These are phyloP conservation scores for Dictyostelium intermedium DNA, from an alignment of 78 protist genomes.

Conservation along the genomic window DNA sequence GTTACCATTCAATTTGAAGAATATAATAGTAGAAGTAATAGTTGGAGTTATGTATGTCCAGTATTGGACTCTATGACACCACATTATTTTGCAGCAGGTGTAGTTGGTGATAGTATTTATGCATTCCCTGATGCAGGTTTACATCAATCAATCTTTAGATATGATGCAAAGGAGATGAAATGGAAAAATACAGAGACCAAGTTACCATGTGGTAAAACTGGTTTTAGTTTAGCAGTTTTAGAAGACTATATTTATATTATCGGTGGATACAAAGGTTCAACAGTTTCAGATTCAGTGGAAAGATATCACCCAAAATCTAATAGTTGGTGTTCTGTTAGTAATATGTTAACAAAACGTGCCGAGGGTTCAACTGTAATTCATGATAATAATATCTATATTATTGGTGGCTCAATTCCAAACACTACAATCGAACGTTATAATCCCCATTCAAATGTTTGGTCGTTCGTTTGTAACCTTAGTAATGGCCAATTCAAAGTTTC, in stretches of 20 bases:
- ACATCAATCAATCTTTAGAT: conserved; percentile 44
- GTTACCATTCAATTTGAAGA: conserved; percentile 55
- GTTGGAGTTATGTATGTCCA: conserved; percentile 40
- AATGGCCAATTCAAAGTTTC: not conserved
- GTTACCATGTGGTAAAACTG: conserved; percentile 22
- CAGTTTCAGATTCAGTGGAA: conserved; percentile 32
- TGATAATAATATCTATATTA: conserved; percentile 6
- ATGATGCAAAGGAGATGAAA: not conserved
- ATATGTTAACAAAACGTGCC: conserved; percentile 34
- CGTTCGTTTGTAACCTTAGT: conserved; percentile 14
- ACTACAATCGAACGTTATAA: conserved; percentile 25
- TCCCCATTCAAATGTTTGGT: conserved; percentile 58
- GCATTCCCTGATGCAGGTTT: conserved; percentile 72
- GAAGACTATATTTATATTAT: conserved; percentile 66
- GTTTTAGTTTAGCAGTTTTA: conserved; percentile 5
- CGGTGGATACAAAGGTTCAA: conserved; percentile 73
- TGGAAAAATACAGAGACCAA: conserved; percentile 12
- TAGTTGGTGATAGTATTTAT: conserved; percentile 43
- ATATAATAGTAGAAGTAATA: conserved; percentile 22
- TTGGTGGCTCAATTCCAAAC: conserved; percentile 40
- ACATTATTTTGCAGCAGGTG: conserved; percentile 20
- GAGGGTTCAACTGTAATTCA: conserved; percentile 36
- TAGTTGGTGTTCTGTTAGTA: conserved; percentile 52
- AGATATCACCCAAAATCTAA: conserved; percentile 58
- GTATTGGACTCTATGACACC: conserved; percentile 35